Conservation (phyloP, 495 filamentous ascomycete genomes). For the Tuber melanosporum region DNA sequence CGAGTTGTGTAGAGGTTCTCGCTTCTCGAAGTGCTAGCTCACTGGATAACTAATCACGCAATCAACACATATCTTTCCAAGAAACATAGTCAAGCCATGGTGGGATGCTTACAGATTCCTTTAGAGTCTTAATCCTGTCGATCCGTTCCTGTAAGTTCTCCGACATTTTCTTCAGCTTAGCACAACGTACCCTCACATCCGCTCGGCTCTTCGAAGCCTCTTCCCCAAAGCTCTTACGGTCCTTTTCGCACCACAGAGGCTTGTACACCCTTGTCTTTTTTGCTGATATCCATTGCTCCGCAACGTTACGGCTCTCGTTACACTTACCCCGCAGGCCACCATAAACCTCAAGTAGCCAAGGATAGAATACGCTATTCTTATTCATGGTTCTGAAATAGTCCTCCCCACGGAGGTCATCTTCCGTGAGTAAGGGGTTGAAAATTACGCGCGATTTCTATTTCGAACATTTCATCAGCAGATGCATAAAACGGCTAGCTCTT, state of each 20-base stretch:
- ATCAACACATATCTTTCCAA: not conserved
- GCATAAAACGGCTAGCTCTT: not conserved
- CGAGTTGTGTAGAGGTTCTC: constrained; percentile 4
- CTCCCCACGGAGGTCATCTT: not conserved
- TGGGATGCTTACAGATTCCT: not conserved
- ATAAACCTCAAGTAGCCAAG: not conserved
- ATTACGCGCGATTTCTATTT: not conserved
- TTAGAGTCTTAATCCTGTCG: constrained; percentile 2
- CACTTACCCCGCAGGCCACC: not conserved
- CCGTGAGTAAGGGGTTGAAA: not conserved
- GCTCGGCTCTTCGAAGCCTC: not conserved
- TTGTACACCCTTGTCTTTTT: not conserved
- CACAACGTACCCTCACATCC: not conserved
- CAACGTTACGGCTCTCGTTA: not conserved
- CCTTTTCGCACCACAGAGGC: not conserved
- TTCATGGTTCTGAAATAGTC: constrained; percentile 7
- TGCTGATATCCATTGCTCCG: not conserved
- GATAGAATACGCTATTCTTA: not conserved
- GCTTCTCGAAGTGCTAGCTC: constrained; percentile 2
- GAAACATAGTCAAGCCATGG: not conserved
- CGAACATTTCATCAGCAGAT: not conserved
- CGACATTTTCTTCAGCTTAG: not conserved
- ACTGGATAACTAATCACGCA: not conserved
- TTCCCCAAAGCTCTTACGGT: not conserved
- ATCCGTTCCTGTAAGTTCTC: not conserved